Base-by-base conservation (phyloP, 768 basidiomycete species). In the Boletus bicolor region DNA sequence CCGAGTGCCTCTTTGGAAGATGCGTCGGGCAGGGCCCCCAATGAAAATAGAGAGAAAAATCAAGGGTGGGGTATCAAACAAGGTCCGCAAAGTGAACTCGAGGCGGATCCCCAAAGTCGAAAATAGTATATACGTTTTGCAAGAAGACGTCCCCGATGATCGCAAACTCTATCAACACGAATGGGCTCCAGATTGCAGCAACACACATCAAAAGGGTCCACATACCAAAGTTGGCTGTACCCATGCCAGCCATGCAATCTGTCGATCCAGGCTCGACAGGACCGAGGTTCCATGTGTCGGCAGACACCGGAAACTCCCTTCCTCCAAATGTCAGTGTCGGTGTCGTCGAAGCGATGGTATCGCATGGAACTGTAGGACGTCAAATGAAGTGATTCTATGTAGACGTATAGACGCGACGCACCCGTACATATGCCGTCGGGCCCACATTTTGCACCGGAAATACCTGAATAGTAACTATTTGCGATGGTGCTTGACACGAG, bases 251-350 rank as follows among this genome's bases (percentile, higher is more conserved):
- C 2, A 73, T 51, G 53, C 76, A 77, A 21, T 64, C 51, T 7
- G 60, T 50, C 28, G 68, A 69, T 3, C 10, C 28, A 1, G 11
- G 2, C 14, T 3, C 7, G 8, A 58, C 47, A 10, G 61, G 59
- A 8, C 79, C 82, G 5, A 81, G 62, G 64, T 77, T 79, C 71
- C 72, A 73, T 30, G 63, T 64, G 8, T 52, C 59, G 4, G 65
- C 44, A 24, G 65, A 56, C 53, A 80, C 68, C 19, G 42, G 14
- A 64, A 75, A 79, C 5, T 56, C 36, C 46, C 62, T 64, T 17
- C 70, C 71, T 49, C 65, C 72, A 63, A 81, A 73, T 0, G 65
- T 66, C 49, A 80, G 28, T 24, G 56, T 26, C 15, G 65, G 60
- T 10, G 37, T 64, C 60, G 51, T 66, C 59, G 45, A 63, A 32